Evolutionary conservation across 2,329 filamentous ascomycete genomes (phyloP).

Genomic region (Aspergillus tamarii): DNA sequence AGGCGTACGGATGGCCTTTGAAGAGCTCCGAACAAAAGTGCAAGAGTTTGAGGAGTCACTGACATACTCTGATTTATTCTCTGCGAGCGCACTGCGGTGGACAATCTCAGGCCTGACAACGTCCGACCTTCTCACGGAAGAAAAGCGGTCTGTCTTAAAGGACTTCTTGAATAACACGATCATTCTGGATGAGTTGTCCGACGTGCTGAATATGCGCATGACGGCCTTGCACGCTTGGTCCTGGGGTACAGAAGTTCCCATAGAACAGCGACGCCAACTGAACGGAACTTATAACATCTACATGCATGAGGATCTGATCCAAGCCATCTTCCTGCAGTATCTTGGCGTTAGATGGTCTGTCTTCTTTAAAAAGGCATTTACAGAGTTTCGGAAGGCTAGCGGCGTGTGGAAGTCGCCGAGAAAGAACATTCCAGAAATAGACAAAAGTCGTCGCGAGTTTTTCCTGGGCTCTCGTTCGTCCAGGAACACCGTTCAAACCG

Average conservation of each 20-base stretch:
- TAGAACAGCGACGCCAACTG: slow-evolving; percentile 16
- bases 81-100: background rate
- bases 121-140: slow-evolving; percentile 16
- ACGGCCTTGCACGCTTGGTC: slow-evolving; percentile 13
- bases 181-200: slow-evolving; percentile 12
- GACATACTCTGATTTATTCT: background rate
- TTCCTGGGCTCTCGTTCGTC: slow-evolving; percentile 4
- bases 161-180: slow-evolving; percentile 14
- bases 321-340: slow-evolving; percentile 19
- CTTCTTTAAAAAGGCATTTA: slow-evolving; percentile 10
- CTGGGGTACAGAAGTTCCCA: slow-evolving; percentile 12
- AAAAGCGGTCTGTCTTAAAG: slow-evolving; percentile 14
- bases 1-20: background rate
- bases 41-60: slow-evolving; percentile 4
- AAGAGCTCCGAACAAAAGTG: slow-evolving; percentile 5
- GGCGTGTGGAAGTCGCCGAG: slow-evolving; percentile 13
- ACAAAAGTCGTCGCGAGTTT: slow-evolving; percentile 17
- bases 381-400: slow-evolving; percentile 1
- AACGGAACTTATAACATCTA: slow-evolving; percentile 17
- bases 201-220: slow-evolving; percentile 19
- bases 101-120: slow-evolving; percentile 8
- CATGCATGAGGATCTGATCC: slow-evolving; percentile 21
- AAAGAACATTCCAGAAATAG: slow-evolving; percentile 6
- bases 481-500: slow-evolving; percentile 3
- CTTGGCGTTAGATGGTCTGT: slow-evolving; percentile 17